Evolutionary conservation across 345 rosid species (phyloP).

Genomic region (Melastoma malabathricum): DNA sequence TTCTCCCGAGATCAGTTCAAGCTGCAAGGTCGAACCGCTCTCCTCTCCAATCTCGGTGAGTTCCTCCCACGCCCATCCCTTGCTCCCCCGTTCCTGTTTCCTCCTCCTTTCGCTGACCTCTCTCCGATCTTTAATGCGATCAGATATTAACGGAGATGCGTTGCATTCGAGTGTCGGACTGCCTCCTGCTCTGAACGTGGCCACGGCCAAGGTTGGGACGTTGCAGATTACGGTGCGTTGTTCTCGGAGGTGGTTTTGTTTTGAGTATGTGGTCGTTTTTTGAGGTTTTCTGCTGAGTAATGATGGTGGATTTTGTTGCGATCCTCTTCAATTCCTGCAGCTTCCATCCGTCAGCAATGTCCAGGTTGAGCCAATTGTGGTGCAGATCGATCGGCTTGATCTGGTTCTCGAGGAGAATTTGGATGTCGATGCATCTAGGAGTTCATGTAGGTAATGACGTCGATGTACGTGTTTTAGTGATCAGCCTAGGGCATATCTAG

Average conservation of each 20-base stretch:
- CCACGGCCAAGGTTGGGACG: slow-evolving; percentile 81
- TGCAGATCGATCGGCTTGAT: slow-evolving; percentile 89
- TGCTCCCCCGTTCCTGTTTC: slow-evolving; percentile 1
- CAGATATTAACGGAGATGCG: slow-evolving; percentile 93
- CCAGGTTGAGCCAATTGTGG: slow-evolving; percentile 76
- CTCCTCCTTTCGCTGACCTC: neutral
- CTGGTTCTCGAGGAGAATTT: slow-evolving; percentile 91
- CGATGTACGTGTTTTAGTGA: neutral
- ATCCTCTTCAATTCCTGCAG: slow-evolving; percentile 16
- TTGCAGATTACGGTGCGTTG: slow-evolving; percentile 64
- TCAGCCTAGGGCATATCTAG: neutral
- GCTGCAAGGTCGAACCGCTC: slow-evolving; percentile 84
- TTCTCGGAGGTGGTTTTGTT: neutral
- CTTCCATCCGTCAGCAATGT: slow-evolving; percentile 86
- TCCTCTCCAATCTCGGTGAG: slow-evolving; percentile 78
- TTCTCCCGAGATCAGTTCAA: slow-evolving; percentile 95
- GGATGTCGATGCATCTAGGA: slow-evolving; percentile 44
- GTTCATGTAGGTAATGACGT: slow-evolving; percentile 42
- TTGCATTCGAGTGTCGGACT: slow-evolving; percentile 97
- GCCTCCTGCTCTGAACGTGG: slow-evolving; percentile 81
- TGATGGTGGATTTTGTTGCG: neutral
- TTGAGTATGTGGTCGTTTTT: neutral
- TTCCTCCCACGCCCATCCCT: neutral
- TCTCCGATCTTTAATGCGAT: neutral
- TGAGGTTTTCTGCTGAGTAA: neutral